Conservation (phyloP, 257 asterid species). For the Primulina tabacum region DNA sequence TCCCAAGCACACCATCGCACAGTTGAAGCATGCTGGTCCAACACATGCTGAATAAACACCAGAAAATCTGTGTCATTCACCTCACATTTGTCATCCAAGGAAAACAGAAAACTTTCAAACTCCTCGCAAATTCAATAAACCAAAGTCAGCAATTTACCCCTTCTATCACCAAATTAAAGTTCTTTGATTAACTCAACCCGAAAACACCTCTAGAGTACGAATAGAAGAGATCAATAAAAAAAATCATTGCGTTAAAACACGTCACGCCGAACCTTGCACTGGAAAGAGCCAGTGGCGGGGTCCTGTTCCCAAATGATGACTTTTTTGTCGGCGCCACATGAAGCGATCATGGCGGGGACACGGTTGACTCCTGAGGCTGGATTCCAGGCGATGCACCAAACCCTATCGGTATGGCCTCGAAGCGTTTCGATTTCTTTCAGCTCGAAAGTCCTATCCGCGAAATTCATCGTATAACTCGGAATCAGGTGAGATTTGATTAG, state of each 20-base stretch:
- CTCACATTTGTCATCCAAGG: no score
- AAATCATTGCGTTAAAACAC: no score
- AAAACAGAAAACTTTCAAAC: neutral
- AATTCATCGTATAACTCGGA: conserved; percentile 35
- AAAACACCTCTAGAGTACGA: no score
- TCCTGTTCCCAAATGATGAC: conserved; percentile 80
- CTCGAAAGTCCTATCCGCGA: conserved; percentile 43
- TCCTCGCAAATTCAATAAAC: neutral
- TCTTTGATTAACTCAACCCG: neutral
- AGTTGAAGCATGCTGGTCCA: conserved; percentile 23
- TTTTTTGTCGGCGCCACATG: conserved; percentile 89
- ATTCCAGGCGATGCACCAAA: conserved; percentile 84
- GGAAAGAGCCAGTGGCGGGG: conserved; percentile 50
- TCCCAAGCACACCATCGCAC: conserved; percentile 92
- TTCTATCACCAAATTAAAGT: neutral
- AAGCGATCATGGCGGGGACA: conserved; percentile 76
- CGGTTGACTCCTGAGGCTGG: conserved; percentile 66
- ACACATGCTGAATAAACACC: neutral
- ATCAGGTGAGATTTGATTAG: neutral
- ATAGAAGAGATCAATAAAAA: neutral
- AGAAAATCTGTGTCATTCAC: neutral
- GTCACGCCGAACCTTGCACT: conserved; percentile 58
- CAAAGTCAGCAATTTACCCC: neutral
- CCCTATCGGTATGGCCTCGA: conserved; percentile 87
- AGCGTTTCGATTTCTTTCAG: conserved; percentile 66